These are phyloP conservation scores for Neoboletus brunneissimus DNA, from an alignment of 768 basidiomycete species.

Conservation along the genomic window DNA sequence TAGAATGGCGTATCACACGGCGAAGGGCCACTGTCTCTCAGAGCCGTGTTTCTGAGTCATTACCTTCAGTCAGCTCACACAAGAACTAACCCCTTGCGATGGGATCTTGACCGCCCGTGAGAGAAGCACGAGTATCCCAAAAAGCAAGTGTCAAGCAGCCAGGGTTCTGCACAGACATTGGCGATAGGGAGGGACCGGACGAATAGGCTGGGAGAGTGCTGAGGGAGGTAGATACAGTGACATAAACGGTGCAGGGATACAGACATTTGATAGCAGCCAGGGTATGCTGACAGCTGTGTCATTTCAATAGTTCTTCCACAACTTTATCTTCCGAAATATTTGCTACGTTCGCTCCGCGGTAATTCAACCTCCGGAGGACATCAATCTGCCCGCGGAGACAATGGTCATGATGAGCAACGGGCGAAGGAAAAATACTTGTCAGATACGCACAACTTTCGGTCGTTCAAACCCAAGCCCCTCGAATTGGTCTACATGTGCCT, in stretches of 20 bases:
- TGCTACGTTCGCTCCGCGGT: conserved; percentile 76
- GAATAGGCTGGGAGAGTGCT: conserved; percentile 14
- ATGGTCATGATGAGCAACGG: conserved; percentile 1
- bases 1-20: background rate
- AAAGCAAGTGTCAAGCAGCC: background rate
- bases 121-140: conserved; percentile 5
- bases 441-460: conserved; percentile 73
- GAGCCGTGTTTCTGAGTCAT: background rate
- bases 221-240: conserved; percentile 25
- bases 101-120: conserved; percentile 4
- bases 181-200: conserved; percentile 16
- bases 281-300: conserved; percentile 29
- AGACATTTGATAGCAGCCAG: conserved; percentile 15
- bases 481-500: conserved; percentile 81
- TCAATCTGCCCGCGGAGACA: conserved; percentile 58
- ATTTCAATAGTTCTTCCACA: conserved; percentile 82
- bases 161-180: conserved; percentile 8
- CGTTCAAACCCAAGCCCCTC: conserved; percentile 79
- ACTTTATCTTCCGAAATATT: conserved; percentile 81
- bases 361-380: conserved; percentile 83
- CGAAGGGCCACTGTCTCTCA: background rate
- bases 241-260: conserved; percentile 26
- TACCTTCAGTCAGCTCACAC: conserved; percentile 6
- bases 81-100: conserved; percentile 3
- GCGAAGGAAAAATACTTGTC: background rate